Percentiles rank a stretch among this genome's conserved stretches.
These are phyloP conservation scores for Fusarium chlamydosporum DNA, from an alignment of 2,329 filamentous ascomycete species.

Conservation along the genomic window DNA sequence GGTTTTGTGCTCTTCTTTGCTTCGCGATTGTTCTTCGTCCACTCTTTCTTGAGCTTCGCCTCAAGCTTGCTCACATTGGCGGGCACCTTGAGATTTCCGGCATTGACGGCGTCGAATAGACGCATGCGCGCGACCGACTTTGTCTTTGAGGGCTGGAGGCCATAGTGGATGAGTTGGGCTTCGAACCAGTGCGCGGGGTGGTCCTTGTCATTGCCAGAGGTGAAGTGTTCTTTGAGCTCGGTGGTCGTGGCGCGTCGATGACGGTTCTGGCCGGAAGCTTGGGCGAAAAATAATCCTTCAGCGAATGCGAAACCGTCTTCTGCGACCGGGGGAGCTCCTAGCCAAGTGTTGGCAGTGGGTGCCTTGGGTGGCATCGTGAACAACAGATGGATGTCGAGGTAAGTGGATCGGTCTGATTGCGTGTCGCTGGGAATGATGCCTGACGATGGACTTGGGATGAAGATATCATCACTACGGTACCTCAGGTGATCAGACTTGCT, in stretches of 20 bases:
- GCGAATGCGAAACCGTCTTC: constrained; percentile 61
- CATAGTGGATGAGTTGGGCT: constrained; percentile 74
- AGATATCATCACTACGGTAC: neutral
- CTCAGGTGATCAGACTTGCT: neutral
- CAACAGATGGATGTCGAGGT: neutral
- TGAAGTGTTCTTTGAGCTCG: constrained; percentile 63
- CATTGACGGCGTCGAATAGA: constrained; percentile 69
- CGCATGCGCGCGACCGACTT: constrained; percentile 72
- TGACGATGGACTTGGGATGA: neutral
- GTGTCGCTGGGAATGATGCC: neutral
- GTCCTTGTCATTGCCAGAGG: constrained; percentile 60
- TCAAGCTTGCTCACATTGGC: constrained; percentile 64
- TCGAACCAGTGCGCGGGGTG: constrained; percentile 73
- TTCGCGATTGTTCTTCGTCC: constrained; percentile 65
- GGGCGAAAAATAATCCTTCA: constrained; percentile 61
- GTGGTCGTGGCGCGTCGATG: constrained; percentile 61
- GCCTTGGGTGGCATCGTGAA: constrained; percentile 17
- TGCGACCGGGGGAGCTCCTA: constrained; percentile 34
- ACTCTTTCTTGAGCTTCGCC: constrained; percentile 69
- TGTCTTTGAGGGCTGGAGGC: constrained; percentile 67
- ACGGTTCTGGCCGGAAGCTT: constrained; percentile 59
- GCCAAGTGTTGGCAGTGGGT: constrained; percentile 20
- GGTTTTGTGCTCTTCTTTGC: constrained; percentile 57
- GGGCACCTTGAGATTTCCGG: constrained; percentile 64
- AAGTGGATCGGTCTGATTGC: neutral